Conservation (phyloP, 129 eudicot genomes). For the Chrysanthemum seticuspe region DNA sequence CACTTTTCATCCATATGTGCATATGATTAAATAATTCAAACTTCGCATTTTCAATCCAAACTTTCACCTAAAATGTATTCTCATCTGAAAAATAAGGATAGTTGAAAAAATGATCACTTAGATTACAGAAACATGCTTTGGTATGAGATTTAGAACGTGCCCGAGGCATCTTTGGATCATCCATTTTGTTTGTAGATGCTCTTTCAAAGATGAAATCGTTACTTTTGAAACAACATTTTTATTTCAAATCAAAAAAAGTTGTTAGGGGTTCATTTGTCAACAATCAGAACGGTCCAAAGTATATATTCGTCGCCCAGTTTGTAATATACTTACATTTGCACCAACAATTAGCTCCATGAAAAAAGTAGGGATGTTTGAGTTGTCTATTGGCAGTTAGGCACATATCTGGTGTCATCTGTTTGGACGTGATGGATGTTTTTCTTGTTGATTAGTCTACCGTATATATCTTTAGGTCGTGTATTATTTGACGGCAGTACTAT, state of each 20-base stretch:
- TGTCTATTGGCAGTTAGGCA: background rate
- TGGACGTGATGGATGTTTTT: no score
- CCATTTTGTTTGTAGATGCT: background rate
- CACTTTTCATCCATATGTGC: background rate
- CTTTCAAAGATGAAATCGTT: background rate
- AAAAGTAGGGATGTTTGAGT: slow-evolving; percentile 7
- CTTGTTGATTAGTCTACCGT: background rate
- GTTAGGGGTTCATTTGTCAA: background rate
- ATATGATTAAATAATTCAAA: no score
- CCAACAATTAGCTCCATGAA: slow-evolving; percentile 5
- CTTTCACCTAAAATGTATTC: no score
- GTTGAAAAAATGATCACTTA: background rate
- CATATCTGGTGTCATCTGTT: no score
- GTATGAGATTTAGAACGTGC: background rate
- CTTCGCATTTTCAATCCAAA: no score
- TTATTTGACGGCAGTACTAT: background rate
- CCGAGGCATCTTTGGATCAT: background rate
- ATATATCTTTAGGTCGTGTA: background rate
- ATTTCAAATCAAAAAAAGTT: background rate
- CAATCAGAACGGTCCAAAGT: slow-evolving; percentile 3
- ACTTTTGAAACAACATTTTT: slow-evolving; percentile 1
- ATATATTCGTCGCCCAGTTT: no score
- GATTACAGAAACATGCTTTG: background rate
- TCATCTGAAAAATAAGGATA: no score
- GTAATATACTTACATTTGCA: background rate